Percentiles rank a stretch among this genome's conserved stretches.
Evolutionary conservation across 139 green algal genomes (phyloP).

Genomic region (Picochlorum sp.): DNA sequence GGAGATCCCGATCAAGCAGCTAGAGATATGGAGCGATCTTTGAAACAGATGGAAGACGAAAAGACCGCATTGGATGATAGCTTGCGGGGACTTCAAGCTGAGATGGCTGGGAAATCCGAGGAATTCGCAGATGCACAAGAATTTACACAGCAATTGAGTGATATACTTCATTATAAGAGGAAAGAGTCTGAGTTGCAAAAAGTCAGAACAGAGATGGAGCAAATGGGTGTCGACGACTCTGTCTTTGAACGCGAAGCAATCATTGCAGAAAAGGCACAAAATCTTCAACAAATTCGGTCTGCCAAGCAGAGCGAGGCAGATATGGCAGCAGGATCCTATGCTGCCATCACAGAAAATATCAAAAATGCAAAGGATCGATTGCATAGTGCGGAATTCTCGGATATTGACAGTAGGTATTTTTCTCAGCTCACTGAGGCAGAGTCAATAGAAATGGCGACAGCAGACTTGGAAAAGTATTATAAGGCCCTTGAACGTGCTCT

Average conservation of each 20-base stretch:
- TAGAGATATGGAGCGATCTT: too few relatives aligned
- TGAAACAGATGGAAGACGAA: background rate
- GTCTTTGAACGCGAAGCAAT: background rate
- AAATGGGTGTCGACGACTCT: background rate
- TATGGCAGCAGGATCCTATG: slow-evolving; percentile 27
- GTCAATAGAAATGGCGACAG: slow-evolving; percentile 79
- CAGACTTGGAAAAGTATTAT: slow-evolving; percentile 91
- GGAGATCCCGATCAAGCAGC: too few relatives aligned
- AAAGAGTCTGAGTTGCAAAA: slow-evolving; percentile 26
- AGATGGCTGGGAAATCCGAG: slow-evolving; percentile 5
- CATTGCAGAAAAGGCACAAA: background rate
- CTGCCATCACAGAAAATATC: slow-evolving; percentile 24
- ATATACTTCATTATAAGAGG: slow-evolving; percentile 31
- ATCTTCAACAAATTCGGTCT: background rate
- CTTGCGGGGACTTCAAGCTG: slow-evolving; percentile 13
- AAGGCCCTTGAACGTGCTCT: slow-evolving; percentile 92
- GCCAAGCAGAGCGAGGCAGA: slow-evolving; percentile 13
- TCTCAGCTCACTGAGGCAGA: slow-evolving; percentile 49
- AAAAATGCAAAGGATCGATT: slow-evolving; percentile 26
- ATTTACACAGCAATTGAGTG: slow-evolving; percentile 30
- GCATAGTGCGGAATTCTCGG: slow-evolving; percentile 45
- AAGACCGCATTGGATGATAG: slow-evolving; percentile 13
- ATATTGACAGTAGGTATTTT: slow-evolving; percentile 61
- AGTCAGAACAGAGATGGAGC: slow-evolving; percentile 23
- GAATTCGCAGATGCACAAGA: slow-evolving; percentile 12